phyloP scores from a whole-genome alignment of 306 rosid genomes.

The Cucumis melo region DNA sequence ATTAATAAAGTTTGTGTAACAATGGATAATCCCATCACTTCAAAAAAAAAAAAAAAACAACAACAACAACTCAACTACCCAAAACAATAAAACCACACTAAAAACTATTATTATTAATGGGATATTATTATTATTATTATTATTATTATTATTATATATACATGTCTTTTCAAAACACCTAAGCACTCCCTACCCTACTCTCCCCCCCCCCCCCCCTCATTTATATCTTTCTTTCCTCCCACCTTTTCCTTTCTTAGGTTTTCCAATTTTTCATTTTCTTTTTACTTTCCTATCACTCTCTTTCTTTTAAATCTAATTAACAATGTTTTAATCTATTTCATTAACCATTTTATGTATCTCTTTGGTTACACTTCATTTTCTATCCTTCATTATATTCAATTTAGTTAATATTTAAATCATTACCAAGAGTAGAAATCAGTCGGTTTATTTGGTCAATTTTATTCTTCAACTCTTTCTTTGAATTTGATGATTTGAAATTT shows the following conservation, averaged over 20 bases:
- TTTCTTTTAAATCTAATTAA: neutral
- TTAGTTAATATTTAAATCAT: too few relatives aligned
- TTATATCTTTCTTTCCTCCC: neutral
- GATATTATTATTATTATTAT: neutral
- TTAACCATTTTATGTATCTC: too few relatives aligned
- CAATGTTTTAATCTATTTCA: too few relatives aligned
- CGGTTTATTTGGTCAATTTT: too few relatives aligned
- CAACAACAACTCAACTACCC: neutral
- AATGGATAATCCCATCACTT: neutral
- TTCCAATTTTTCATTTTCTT: neutral
- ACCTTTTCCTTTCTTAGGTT: neutral
- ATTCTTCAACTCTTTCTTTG: too few relatives aligned
- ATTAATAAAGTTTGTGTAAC: neutral
- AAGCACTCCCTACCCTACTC: neutral
- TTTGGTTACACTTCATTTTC: too few relatives aligned
- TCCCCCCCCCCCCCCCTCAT: neutral
- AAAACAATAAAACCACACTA: neutral
- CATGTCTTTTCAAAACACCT: neutral
- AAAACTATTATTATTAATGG: neutral
- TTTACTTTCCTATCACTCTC: neutral
- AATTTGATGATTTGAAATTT: too few relatives aligned
- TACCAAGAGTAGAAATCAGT: too few relatives aligned
- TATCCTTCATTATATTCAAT: too few relatives aligned
- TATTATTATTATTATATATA: neutral
- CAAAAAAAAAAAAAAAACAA: too few relatives aligned